Base-by-base conservation (phyloP, 1,284 basidiomycete species). In the Cryptococcus floricola region DNA sequence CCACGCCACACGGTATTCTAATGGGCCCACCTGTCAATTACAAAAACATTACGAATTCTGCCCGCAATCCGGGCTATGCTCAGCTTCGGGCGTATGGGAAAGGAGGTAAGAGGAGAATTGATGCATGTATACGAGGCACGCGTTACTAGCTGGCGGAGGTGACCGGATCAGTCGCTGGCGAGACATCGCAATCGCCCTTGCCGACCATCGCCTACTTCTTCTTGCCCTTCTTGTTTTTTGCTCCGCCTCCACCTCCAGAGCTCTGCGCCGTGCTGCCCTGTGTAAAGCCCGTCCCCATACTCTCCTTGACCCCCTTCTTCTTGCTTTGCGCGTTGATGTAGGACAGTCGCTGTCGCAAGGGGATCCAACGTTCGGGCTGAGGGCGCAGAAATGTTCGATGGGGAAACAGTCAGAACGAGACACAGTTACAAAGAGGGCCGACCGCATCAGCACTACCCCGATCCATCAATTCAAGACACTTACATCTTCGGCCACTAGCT, bases 361-460 rank as follows among this genome's bases (percentile, higher is more conserved):
- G 76, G 37, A 74, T 57, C 76, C 76, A 77, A 39, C 76, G 61
- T 44, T 77, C 76, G n/a, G 75, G 73, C 75, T 77, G 38, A n/a
- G 14, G 44, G 55, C 5, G 19, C n/a, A 27, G 25, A 34, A 18
- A 34, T 48, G 18, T 6, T 39, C 31, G 8, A 25, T 37, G 19
- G 6, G 9, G 37, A 50, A 39, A 18, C 9, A 41, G 14, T 7
- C 2, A 37, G 6, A 18, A 50, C 34, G 39, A 49, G 48, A 48
- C 19, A 44, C 10, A 5, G 18, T 27, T n/a, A 48, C 14, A 4
- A 16, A 34, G 27, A 19, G 19, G 23, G 37, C 19, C 27, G 25
- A 10, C 25, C 46, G 46, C 46, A 13, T 47, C 18, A 41, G 12
- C 37, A 25, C 51, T n/a, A 9, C 25, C 31, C 31, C 31, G 10